These are phyloP conservation scores for Sporobolomyces roseus DNA, from an alignment of 768 basidiomycete genomes.

Conservation along the genomic window DNA sequence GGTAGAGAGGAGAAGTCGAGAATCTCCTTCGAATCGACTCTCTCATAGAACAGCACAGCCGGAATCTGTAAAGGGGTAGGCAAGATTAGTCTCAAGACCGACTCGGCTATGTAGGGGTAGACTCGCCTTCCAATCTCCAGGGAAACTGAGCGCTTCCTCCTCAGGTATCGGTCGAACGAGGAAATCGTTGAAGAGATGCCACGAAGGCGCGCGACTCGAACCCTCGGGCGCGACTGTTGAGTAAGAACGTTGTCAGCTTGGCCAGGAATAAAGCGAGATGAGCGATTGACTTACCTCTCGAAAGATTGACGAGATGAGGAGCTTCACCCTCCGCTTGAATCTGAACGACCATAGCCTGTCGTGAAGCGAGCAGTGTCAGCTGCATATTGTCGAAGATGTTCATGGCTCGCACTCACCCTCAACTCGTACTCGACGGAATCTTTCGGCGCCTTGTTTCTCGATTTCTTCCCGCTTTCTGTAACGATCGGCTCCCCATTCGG, in stretches of 20 bases:
- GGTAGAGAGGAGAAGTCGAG: constrained; percentile 68
- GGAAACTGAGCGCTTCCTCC: constrained; percentile 80
- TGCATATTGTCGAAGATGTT: background rate
- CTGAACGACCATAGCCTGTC: constrained; percentile 74
- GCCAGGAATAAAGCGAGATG: too few relatives aligned
- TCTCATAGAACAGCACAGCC: constrained; percentile 82
- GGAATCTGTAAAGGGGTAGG: constrained; percentile 57
- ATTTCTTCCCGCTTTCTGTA: constrained; percentile 19
- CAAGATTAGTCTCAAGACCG: too few relatives aligned
- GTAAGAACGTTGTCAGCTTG: background rate
- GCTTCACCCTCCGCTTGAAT: constrained; percentile 66
- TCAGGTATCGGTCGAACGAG: constrained; percentile 77
- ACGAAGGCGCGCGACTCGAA: constrained; percentile 59
- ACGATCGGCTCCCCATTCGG: constrained; percentile 26
- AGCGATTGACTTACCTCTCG: constrained; percentile 55
- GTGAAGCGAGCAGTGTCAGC: background rate
- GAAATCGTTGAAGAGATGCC: constrained; percentile 98
- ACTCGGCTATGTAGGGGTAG: background rate
- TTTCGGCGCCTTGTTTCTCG: constrained; percentile 56
- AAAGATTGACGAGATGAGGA: constrained; percentile 80
- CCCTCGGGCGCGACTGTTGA: constrained; percentile 42
- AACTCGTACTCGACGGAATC: constrained; percentile 65
- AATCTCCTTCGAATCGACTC: constrained; percentile 58
- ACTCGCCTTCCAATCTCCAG: constrained; percentile 83
- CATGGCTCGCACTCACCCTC: constrained; percentile 56